These are phyloP conservation scores for Malania oleifera DNA, from an alignment of 164 flowering plant genomes.

Conservation along the genomic window DNA sequence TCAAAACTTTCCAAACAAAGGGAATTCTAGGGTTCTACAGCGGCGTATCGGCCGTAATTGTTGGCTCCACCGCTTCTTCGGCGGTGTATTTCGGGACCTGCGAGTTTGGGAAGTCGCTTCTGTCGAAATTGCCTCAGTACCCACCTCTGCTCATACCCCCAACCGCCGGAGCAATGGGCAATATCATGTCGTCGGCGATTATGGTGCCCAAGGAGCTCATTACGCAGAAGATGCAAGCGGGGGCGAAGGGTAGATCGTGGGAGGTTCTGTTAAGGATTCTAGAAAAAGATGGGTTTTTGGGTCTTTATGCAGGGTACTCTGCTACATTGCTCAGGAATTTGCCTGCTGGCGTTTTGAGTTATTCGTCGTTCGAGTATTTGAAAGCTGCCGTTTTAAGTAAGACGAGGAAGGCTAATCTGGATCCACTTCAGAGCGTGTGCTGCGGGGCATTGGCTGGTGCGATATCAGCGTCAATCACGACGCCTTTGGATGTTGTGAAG, in stretches of 20 bases:
- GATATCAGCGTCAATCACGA: slow-evolving; percentile 79
- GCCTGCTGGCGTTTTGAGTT: slow-evolving; percentile 92
- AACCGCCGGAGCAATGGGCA: slow-evolving; percentile 97
- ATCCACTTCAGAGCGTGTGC: slow-evolving; percentile 75
- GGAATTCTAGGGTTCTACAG: slow-evolving; percentile 86
- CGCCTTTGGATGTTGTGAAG: slow-evolving; percentile 93
- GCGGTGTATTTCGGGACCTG: slow-evolving; percentile 96
- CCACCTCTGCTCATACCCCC: slow-evolving; percentile 83
- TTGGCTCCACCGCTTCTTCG: slow-evolving; percentile 83
- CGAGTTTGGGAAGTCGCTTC: slow-evolving; percentile 85
- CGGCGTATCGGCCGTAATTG: slow-evolving; percentile 87
- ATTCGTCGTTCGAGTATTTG: slow-evolving; percentile 90
- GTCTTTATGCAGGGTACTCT: slow-evolving; percentile 88
- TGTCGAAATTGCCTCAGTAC: slow-evolving; percentile 45
- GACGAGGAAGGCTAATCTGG: slow-evolving; percentile 46
- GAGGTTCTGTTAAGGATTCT: slow-evolving; percentile 70
- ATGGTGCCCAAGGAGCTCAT: slow-evolving; percentile 97
- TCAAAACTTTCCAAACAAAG: slow-evolving; percentile 59
- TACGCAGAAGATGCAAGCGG: slow-evolving; percentile 93
- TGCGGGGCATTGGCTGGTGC: slow-evolving; percentile 99
- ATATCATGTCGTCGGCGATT: slow-evolving; percentile 85
- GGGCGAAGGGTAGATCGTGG: slow-evolving; percentile 85
- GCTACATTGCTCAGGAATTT: slow-evolving; percentile 91
- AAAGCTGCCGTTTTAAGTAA: slow-evolving; percentile 75
- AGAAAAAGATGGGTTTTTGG: slow-evolving; percentile 80